Evolutionary conservation across 1,139 yeast genomes (phyloP).

Genomic region (Torulaspora globosa): DNA sequence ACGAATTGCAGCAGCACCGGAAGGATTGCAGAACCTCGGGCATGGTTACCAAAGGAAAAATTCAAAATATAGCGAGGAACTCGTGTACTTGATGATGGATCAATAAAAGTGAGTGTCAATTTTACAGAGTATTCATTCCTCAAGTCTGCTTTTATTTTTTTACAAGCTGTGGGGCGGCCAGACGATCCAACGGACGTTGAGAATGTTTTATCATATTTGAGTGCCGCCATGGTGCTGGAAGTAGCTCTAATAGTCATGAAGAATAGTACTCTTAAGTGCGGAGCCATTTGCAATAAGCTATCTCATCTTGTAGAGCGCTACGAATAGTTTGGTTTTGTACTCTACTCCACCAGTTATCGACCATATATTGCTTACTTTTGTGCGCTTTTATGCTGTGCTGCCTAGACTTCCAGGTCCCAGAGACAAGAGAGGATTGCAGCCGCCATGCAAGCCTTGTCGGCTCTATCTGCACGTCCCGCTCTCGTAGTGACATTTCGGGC

Average conservation of each 20-base stretch:
- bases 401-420: too few species aligned
- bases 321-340: too few species aligned
- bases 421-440: too few species aligned
- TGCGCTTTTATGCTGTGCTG: too few species aligned
- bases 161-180: neutral
- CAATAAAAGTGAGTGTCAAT: conserved; percentile 4
- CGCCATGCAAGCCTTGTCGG: too few species aligned
- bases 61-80: conserved; percentile 4
- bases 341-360: too few species aligned
- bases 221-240: neutral
- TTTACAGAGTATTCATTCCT: neutral
- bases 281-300: too few species aligned
- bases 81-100: neutral
- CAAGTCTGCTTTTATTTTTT: neutral
- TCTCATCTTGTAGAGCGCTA: too few species aligned
- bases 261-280: too few species aligned
- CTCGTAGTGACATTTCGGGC: too few species aligned
- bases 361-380: too few species aligned
- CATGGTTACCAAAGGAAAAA: conserved; percentile 1
- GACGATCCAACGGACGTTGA: neutral
- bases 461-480: too few species aligned
- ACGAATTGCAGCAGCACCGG: neutral
- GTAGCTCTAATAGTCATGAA: neutral
- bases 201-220: neutral
- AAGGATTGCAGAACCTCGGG: conserved; percentile 1